Evolutionary conservation across 1,139 yeast genomes (phyloP).

Genomic region (Debaryomyces coudertii): DNA sequence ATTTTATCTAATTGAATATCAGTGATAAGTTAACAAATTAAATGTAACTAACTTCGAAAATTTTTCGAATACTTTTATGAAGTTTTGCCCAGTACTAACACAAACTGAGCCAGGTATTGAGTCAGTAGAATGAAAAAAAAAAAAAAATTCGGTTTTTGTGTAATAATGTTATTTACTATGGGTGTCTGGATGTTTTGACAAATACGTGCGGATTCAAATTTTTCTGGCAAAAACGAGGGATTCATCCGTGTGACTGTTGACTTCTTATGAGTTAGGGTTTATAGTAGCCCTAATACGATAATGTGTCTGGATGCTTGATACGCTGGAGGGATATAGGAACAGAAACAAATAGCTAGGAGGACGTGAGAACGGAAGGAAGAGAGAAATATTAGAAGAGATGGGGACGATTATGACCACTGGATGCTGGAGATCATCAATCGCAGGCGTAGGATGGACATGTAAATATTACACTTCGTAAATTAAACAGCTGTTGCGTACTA

Average conservation of each 20-base stretch:
- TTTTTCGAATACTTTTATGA: slow-evolving; percentile 9
- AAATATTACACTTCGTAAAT: not conserved
- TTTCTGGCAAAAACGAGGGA: not conserved
- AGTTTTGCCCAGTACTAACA: slow-evolving; percentile 9
- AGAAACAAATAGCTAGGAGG: no score
- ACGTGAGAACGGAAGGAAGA: no score
- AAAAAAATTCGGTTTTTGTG: slow-evolving; percentile 11
- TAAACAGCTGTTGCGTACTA: slow-evolving; percentile 1
- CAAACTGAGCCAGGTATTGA: slow-evolving; percentile 9
- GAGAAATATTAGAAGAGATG: no score
- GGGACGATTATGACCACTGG: no score
- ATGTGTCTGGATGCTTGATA: not conserved
- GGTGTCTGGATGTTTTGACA: slow-evolving; percentile 10
- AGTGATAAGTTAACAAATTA: slow-evolving; percentile 12
- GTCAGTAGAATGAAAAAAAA: slow-evolving; percentile 4
- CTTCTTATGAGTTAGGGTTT: not conserved
- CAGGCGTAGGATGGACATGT: no score
- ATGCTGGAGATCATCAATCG: no score
- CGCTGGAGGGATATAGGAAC: no score
- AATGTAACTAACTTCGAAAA: slow-evolving; percentile 8
- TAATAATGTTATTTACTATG: slow-evolving; percentile 6
- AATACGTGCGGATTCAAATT: not conserved
- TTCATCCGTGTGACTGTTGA: not conserved
- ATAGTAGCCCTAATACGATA: not conserved
- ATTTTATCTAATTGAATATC: slow-evolving; percentile 38